Percentiles rank a stretch among this genome's conserved stretches.
Evolutionary conservation across 257 asterid genomes (phyloP).

Genomic region (Nicotiana paniculata): DNA sequence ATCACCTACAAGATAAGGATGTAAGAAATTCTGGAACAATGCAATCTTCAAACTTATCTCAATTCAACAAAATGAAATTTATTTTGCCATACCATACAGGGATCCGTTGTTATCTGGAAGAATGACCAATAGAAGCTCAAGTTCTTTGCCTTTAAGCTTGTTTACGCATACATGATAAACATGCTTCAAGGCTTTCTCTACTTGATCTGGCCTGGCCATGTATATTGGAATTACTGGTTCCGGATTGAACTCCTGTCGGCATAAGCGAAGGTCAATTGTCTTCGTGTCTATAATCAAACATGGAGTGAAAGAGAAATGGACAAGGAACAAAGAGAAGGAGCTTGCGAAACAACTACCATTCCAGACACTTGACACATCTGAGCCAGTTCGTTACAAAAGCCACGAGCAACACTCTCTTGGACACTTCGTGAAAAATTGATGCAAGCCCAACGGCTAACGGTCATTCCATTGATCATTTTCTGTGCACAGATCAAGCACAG

Average conservation of each 20-base stretch:
- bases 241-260: conserved; percentile 65
- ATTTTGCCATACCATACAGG: conserved; percentile 57
- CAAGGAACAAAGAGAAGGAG: neutral
- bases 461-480: conserved; percentile 99
- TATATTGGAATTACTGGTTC: conserved; percentile 88
- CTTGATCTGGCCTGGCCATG: conserved; percentile 90
- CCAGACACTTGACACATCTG: conserved; percentile 99
- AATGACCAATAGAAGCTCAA: conserved; percentile 87
- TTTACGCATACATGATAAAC: conserved; percentile 69
- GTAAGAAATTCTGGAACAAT: neutral
- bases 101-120: conserved; percentile 93
- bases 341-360: conserved; percentile 46
- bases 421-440: conserved; percentile 94
- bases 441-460: conserved; percentile 94
- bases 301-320: neutral
- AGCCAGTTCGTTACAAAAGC: conserved; percentile 87
- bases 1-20: conserved; percentile 46
- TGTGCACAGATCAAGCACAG: conserved; percentile 15
- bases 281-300: neutral
- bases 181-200: conserved; percentile 87
- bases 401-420: conserved; percentile 95
- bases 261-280: neutral
- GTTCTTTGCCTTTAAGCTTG: conserved; percentile 84
- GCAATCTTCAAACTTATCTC: neutral
- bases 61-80: neutral